Base-by-base conservation (phyloP, 345 rosid genomes). In the Nasturtium officinale region DNA sequence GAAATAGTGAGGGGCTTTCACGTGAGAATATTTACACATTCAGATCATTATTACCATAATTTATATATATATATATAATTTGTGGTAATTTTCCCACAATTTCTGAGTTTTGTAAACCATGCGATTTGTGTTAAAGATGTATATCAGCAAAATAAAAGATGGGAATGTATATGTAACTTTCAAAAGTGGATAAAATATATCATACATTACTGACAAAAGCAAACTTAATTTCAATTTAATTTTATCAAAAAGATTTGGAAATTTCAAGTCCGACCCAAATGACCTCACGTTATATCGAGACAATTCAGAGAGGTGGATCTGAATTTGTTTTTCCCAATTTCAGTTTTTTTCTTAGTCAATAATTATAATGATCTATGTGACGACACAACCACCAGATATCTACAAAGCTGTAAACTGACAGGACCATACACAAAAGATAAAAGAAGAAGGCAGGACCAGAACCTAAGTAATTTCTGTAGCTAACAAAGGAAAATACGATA, bases 1-100 rank as follows among this genome's bases (percentile, higher is more conserved):
- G 78, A 57, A 65, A 57, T 43, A 48, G 60, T 26, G 43, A 38
- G 54, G 50, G 33, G 18, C 35, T 38, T 65, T 54, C 71, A 65
- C 42, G 59, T 56, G 16, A 57, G 25, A 48, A 65, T 32, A 73
- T 18, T 61, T 42, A 52, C 52, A 25, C 23, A 40, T 54, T 35
- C 50, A 16, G 10, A 51, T 61, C 8, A 17, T 50, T 71, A 60
- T 37, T 58, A 61, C 38, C 58, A 3, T 28, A 9, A 12, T 54
- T 21, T 70, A 6, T 32, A 32, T 35, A 38, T 10, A 72, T 61
- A 51, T 28, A 38, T 10, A 72, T 61, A 51, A 18, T 51, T 61
- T 61, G 61, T 13, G 43, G 76, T 28, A 53, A 72, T 11, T 4
- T 3, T 25, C 65, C 15, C 20, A 13, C 9, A 12, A 23, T 23